Percentiles rank a stretch among this genome's conserved stretches.
These are phyloP conservation scores for Spinellus fusiger DNA, from an alignment of 192 early-diverging fungal species.

Conservation along the genomic window DNA sequence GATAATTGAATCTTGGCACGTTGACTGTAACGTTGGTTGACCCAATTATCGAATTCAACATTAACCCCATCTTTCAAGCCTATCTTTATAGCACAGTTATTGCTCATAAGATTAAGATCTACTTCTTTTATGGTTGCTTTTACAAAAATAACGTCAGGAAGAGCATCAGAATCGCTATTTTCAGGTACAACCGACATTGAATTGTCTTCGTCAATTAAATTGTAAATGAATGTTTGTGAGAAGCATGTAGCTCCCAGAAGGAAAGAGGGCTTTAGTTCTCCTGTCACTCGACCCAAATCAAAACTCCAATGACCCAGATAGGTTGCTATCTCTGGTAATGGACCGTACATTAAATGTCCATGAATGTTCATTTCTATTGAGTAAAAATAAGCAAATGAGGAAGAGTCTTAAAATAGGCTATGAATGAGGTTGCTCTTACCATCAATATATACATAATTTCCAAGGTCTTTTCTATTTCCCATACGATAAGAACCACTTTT, in stretches of 20 bases:
- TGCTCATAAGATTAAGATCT: slow-evolving; percentile 55
- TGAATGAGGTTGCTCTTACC: slow-evolving; percentile 25
- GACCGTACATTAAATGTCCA: slow-evolving; percentile 66
- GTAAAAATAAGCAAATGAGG: too few species aligned
- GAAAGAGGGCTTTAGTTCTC: slow-evolving; percentile 60
- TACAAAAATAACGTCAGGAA: slow-evolving; percentile 60
- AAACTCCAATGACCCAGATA: slow-evolving; percentile 70
- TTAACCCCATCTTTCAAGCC: slow-evolving; percentile 52
- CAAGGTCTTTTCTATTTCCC: slow-evolving; percentile 27
- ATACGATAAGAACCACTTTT: slow-evolving; percentile 16
- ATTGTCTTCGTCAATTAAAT: slow-evolving; percentile 63
- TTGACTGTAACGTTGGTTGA: slow-evolving; percentile 49
- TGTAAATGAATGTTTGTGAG: slow-evolving; percentile 55
- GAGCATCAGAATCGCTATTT: slow-evolving; percentile 8
- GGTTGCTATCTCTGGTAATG: slow-evolving; percentile 51
- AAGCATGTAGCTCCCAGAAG: slow-evolving; percentile 45
- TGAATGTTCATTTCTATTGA: slow-evolving; percentile 44
- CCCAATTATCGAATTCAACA: slow-evolving; percentile 58
- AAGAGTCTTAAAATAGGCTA: too few species aligned
- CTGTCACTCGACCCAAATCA: slow-evolving; percentile 52
- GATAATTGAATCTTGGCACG: slow-evolving; percentile 55
- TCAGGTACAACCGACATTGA: slow-evolving; percentile 44
- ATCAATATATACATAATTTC: slow-evolving; percentile 49
- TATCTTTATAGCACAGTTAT: slow-evolving; percentile 42
- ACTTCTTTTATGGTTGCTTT: slow-evolving; percentile 48